Evolutionary conservation across 352 stramenopile species (phyloP).

Genomic region (Phytophthora tentaculata): DNA sequence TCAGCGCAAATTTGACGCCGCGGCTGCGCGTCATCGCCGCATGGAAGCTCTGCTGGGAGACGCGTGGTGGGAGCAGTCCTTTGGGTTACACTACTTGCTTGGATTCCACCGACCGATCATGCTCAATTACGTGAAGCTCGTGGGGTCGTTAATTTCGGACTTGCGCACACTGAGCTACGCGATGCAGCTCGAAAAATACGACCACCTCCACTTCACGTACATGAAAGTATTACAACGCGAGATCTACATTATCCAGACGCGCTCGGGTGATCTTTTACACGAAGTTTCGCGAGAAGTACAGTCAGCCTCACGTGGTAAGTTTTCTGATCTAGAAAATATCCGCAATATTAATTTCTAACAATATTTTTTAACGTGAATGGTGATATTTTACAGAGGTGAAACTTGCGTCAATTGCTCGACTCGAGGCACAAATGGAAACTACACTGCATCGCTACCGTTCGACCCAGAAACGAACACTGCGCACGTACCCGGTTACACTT

Average conservation of each 20-base stretch:
- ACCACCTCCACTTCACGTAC: slow-evolving; percentile 68
- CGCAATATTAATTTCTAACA: no score
- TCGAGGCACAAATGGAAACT: slow-evolving; percentile 75
- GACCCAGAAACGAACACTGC: slow-evolving; percentile 64
- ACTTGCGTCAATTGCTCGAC: slow-evolving; percentile 44
- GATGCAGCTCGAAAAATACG: slow-evolving; percentile 84
- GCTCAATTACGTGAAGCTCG: slow-evolving; percentile 73
- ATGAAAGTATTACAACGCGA: slow-evolving; percentile 82
- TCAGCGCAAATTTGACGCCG: slow-evolving; percentile 71
- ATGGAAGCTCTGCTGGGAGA: slow-evolving; percentile 73
- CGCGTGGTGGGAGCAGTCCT: slow-evolving; percentile 83
- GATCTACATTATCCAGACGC: slow-evolving; percentile 79
- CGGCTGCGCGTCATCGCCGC: slow-evolving; percentile 48
- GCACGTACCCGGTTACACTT: slow-evolving; percentile 49
- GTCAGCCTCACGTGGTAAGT: slow-evolving; percentile 48
- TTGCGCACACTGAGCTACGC: slow-evolving; percentile 73
- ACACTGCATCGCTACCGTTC: slow-evolving; percentile 68
- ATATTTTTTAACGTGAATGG: no score
- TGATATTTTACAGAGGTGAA: slow-evolving; percentile 51
- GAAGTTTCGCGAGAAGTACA: slow-evolving; percentile 73
- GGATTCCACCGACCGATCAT: slow-evolving; percentile 73
- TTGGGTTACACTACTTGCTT: slow-evolving; percentile 65
- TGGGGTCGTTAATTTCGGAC: slow-evolving; percentile 70
- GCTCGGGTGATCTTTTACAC: slow-evolving; percentile 64
- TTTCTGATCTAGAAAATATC: neutral